These are phyloP conservation scores for Tetratostichococcus sp. DNA, from an alignment of 139 green algal genomes.

Conservation along the genomic window DNA sequence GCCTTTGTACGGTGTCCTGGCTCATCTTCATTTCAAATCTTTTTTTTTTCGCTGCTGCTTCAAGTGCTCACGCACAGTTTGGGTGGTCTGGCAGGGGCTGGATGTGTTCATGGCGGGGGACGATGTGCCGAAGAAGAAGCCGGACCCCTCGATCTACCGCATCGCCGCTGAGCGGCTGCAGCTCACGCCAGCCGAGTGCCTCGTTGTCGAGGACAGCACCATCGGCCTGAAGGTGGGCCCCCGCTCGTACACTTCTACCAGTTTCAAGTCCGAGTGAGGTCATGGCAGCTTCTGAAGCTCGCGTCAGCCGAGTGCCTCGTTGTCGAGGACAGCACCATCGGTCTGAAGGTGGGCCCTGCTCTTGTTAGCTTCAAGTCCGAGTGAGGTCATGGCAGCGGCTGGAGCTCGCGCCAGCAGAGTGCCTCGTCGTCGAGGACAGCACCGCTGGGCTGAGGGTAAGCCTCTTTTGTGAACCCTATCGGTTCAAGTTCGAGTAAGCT, in stretches of 20 bases:
- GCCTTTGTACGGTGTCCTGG: too few relatives aligned
- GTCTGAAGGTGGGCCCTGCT: slow-evolving; percentile 36
- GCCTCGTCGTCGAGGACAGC: slow-evolving; percentile 94
- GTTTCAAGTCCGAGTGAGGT: too few relatives aligned
- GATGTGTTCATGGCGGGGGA: slow-evolving; percentile 85
- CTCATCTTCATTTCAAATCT: too few relatives aligned
- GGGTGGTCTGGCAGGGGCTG: too few relatives aligned
- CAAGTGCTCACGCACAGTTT: too few relatives aligned
- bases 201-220: slow-evolving; percentile 93
- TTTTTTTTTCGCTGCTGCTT: too few relatives aligned
- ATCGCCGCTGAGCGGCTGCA: slow-evolving; percentile 78
- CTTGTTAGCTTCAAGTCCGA: too few relatives aligned
- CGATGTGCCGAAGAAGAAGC: slow-evolving; percentile 72
- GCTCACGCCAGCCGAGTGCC: slow-evolving; percentile 67
- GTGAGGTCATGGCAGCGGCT: too few relatives aligned
- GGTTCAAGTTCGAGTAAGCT: too few relatives aligned
- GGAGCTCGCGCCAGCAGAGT: slow-evolving; percentile 46
- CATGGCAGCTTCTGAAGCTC: not conserved
- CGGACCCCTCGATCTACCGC: slow-evolving; percentile 76
- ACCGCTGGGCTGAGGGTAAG: slow-evolving; percentile 72
- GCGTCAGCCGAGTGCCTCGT: slow-evolving; percentile 77
- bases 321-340: slow-evolving; percentile 93
- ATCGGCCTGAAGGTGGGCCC: slow-evolving; percentile 69
- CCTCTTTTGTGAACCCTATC: too few relatives aligned
- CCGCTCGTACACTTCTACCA: too few relatives aligned